phyloP scores from a whole-genome alignment of 208 protist species.

The Trypanosoma theileri region DNA sequence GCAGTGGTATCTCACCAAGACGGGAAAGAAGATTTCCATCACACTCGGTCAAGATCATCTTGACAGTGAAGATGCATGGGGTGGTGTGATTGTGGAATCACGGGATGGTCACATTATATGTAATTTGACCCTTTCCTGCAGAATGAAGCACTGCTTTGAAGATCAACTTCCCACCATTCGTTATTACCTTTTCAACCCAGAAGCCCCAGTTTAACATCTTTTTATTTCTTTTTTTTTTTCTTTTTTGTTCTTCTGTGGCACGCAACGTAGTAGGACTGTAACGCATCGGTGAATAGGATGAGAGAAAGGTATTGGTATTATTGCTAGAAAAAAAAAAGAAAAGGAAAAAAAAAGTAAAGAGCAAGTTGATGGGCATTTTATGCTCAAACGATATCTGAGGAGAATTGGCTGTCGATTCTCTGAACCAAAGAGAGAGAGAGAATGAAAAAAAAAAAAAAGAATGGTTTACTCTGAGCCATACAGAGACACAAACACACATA shows the following conservation, averaged over 20 bases:
- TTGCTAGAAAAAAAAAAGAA: constrained; percentile 30
- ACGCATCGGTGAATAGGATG: too few species aligned
- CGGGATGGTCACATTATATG: constrained; percentile 83
- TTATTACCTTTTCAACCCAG: constrained; percentile 83
- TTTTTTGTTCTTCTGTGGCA: not conserved
- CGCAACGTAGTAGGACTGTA: too few species aligned
- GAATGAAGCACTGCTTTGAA: constrained; percentile 80
- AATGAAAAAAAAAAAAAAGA: too few species aligned
- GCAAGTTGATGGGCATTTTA: too few species aligned
- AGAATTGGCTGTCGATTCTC: too few species aligned
- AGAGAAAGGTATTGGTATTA: not conserved
- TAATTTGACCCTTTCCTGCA: constrained; percentile 87
- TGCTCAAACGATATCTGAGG: too few species aligned
- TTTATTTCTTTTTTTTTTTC: constrained; percentile 5
- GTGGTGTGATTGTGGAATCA: constrained; percentile 73
- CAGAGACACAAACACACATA: too few species aligned
- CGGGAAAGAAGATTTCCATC: constrained; percentile 45
- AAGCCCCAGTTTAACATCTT: constrained; percentile 35
- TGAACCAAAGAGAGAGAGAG: too few species aligned
- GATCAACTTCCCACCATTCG: constrained; percentile 90
- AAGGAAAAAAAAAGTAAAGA: constrained; percentile 16
- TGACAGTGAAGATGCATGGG: constrained; percentile 64
- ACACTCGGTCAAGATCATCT: constrained; percentile 60
- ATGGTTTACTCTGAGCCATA: too few species aligned
- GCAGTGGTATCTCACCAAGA: constrained; percentile 70